Conservation (phyloP, 2,329 filamentous ascomycete species). For the Graphilbum sp. region DNA sequence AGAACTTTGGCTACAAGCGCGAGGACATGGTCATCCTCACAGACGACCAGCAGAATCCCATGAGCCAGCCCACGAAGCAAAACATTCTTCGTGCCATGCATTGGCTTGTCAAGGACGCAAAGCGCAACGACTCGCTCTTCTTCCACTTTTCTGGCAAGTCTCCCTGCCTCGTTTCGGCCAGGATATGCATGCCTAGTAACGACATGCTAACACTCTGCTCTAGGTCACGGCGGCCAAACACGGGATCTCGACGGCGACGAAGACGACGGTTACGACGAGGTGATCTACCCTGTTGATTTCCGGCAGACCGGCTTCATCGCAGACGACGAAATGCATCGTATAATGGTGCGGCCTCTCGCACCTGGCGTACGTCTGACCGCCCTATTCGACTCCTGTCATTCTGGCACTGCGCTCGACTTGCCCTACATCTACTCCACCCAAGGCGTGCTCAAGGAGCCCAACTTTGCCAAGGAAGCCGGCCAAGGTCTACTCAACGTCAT, state of each 20-base stretch:
- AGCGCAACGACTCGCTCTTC: constrained; percentile 85
- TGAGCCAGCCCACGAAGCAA: constrained; percentile 91
- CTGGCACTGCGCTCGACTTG: constrained; percentile 47
- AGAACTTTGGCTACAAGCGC: constrained; percentile 79
- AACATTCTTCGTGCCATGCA: constrained; percentile 96
- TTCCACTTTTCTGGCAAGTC: constrained; percentile 84
- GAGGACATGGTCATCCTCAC: constrained; percentile 97
- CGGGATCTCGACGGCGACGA: constrained; percentile 66
- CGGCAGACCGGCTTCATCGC: constrained; percentile 59
- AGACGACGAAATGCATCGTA: constrained; percentile 67
- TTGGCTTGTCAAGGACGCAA: constrained; percentile 89
- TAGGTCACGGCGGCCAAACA: constrained; percentile 61
- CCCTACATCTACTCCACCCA: constrained; percentile 56
- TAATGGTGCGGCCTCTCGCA: constrained; percentile 45
- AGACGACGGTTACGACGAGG: constrained; percentile 67
- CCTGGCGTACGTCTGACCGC: constrained; percentile 42
- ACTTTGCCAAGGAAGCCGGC: constrained; percentile 51
- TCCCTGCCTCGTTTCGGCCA: too few relatives aligned
- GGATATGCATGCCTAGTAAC: neutral
- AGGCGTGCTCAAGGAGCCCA: constrained; percentile 51
- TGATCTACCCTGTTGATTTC: constrained; percentile 74
- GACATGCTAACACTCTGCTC: neutral
- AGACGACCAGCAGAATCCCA: constrained; percentile 91
- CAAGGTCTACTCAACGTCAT: constrained; percentile 45
- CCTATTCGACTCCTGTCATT: constrained; percentile 52